Conservation (phyloP, 1,139 yeast genomes). For the Protomyces pachydermus region DNA sequence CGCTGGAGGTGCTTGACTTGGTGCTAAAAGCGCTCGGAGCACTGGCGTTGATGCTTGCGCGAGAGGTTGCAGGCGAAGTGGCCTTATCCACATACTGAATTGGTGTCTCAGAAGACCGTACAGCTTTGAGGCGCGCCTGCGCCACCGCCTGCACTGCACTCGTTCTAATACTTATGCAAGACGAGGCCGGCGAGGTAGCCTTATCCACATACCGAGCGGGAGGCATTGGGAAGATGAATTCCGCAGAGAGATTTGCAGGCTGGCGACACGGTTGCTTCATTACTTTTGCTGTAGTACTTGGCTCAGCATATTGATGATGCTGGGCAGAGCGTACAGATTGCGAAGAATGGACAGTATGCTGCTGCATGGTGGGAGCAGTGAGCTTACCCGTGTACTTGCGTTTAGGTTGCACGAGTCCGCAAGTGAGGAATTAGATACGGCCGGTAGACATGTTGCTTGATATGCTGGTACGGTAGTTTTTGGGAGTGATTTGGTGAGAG, state of each 20-base stretch:
- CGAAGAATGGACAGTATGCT: not conserved
- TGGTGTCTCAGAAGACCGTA: no score
- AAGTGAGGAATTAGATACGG: not conserved
- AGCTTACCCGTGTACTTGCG: not conserved
- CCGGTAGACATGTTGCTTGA: not conserved
- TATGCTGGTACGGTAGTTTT: not conserved
- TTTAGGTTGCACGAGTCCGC: not conserved
- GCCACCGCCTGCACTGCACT: no score
- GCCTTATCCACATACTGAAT: no score
- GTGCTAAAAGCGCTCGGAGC: no score
- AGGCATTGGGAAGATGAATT: not conserved
- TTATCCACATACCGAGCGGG: not conserved
- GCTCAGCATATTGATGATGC: not conserved
- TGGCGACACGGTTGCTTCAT: not conserved
- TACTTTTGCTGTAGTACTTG: not conserved
- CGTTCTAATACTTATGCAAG: no score
- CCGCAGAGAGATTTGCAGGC: not conserved
- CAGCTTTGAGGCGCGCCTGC: no score
- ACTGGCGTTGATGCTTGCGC: no score
- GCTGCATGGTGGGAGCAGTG: not conserved
- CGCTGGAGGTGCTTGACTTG: not conserved
- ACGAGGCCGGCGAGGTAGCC: not conserved
- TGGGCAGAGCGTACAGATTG: not conserved
- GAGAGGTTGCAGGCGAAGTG: no score
- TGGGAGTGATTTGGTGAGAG: not conserved